Evolutionary conservation across 495 filamentous ascomycete genomes (phyloP).

Genomic region (Aspergillus sclerotiicarbonarius): DNA sequence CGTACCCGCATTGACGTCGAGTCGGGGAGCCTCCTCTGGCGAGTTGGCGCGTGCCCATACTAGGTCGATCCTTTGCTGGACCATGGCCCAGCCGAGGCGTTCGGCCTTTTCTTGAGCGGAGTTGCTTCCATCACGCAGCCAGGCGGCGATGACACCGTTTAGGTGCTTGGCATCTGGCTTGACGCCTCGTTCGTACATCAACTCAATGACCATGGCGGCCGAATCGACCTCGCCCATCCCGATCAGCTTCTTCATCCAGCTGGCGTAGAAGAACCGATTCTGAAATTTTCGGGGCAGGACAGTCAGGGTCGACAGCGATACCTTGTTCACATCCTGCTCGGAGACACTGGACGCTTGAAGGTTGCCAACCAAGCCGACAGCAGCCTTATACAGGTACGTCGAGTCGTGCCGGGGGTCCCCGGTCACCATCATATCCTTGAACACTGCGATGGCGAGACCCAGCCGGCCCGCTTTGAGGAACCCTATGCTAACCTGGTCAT

Average conservation of each 20-base stretch:
- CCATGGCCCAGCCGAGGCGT: constrained; percentile 72
- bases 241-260: constrained; percentile 78
- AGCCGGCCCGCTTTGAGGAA: constrained; percentile 58
- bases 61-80: constrained; percentile 60
- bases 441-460: constrained; percentile 66
- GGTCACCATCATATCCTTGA: constrained; percentile 83
- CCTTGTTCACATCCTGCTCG: constrained; percentile 47
- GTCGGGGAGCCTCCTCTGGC: constrained; percentile 15
- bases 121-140: constrained; percentile 59
- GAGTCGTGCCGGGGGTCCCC: constrained; percentile 50
- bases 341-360: constrained; percentile 48
- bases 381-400: constrained; percentile 45
- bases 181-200: constrained; percentile 66
- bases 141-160: constrained; percentile 74
- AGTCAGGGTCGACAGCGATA: constrained; percentile 50
- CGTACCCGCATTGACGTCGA: constrained; percentile 17
- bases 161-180: constrained; percentile 65
- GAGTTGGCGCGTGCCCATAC: constrained; percentile 44
- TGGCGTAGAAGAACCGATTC: constrained; percentile 78
- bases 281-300: constrained; percentile 60
- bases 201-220: constrained; percentile 62
- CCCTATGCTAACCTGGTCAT: constrained; percentile 62
- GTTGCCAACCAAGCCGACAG: constrained; percentile 42
- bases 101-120: constrained; percentile 61
- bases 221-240: constrained; percentile 68